Percentiles rank a stretch among this genome's conserved stretches.
These are phyloP conservation scores for Penicillium soppii DNA, from an alignment of 495 filamentous ascomycete genomes.

Conservation along the genomic window DNA sequence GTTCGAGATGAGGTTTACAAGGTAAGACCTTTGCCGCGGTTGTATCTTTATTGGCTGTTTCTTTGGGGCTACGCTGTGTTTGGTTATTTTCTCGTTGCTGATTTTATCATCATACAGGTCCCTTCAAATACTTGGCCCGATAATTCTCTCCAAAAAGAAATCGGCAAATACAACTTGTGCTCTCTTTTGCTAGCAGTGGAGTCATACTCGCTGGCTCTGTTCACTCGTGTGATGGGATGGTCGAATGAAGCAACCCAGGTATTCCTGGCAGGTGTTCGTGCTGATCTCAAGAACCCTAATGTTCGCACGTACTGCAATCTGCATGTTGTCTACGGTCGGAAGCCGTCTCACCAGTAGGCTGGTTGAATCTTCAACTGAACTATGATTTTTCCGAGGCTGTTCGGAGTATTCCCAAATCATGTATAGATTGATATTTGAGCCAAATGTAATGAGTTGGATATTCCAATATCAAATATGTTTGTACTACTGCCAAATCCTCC, in stretches of 20 bases:
- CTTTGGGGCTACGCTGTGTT: neutral
- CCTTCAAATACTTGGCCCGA: conserved; percentile 45
- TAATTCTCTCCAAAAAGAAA: conserved; percentile 45
- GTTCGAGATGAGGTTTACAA: conserved; percentile 43
- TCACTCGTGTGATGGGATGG: conserved; percentile 57
- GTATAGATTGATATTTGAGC: neutral
- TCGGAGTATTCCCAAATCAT: conserved; percentile 1
- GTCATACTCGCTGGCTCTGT: conserved; percentile 43
- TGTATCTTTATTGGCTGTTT: no score
- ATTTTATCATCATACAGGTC: conserved; percentile 18
- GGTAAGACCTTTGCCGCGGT: conserved; percentile 25
- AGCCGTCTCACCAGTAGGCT: conserved; percentile 13
- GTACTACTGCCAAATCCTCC: neutral
- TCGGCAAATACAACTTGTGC: conserved; percentile 41
- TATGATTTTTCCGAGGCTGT: neutral
- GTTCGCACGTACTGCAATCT: conserved; percentile 48
- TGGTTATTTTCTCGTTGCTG: neutral
- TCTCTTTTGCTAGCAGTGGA: conserved; percentile 44
- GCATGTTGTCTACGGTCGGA: conserved; percentile 36
- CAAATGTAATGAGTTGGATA: neutral
- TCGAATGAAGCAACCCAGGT: conserved; percentile 46
- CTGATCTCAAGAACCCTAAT: conserved; percentile 34
- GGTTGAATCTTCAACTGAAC: conserved; percentile 14
- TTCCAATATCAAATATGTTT: neutral
- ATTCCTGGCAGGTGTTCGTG: neutral